Evolutionary conservation across 2,329 filamentous ascomycete genomes (phyloP), one percentile per base, ranked within the genome.

Genomic region (Laburnicola sp.): DNA sequence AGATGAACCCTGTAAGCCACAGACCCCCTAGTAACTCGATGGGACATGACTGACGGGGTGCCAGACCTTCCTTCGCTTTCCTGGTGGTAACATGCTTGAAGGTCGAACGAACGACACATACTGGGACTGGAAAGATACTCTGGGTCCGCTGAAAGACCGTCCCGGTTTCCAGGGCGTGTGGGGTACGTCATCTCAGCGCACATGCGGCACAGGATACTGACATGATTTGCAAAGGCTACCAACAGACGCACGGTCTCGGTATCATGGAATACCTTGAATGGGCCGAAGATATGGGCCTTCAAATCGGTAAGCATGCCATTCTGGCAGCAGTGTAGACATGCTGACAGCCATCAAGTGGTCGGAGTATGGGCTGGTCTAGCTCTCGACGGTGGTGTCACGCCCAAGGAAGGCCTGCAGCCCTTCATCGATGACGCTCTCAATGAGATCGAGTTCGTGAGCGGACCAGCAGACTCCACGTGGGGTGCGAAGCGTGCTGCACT

Each of bases 21-120:
- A 16, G n/a, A n/a, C n/a, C n/a, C n/a, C n/a, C n/a, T n/a, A n/a
- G n/a, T n/a, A n/a, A n/a, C n/a, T n/a, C n/a, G n/a, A n/a, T n/a
- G n/a, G n/a, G n/a, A n/a, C n/a, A n/a, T n/a, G n/a, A n/a, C 45
- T 58, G 22, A 58, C 25, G n/a, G 6, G 3, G 8, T 27, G 11
- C 1, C 27, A 63, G 60, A 71, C 65, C 53, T 78, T 80, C 62
- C 69, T 81, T 6, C 74, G 78, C 2, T 80, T 81, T 54, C 79
- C 79, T 1, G 78, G 79, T 23, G 79, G 79, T 25, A 81, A 80
- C 62, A 80, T 80, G 64, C 65, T 72, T 6, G 69, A 71, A 54
- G 69, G 69, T 31, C 55, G 57, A 16, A 60, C 51, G 11, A 63
- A 59, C 37, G 59, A 56, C 43, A 62, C 52, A 1, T 63, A 58